phyloP scores from a whole-genome alignment of 2,329 filamentous ascomycete genomes.

The Ploettnerulaceae sp. region DNA sequence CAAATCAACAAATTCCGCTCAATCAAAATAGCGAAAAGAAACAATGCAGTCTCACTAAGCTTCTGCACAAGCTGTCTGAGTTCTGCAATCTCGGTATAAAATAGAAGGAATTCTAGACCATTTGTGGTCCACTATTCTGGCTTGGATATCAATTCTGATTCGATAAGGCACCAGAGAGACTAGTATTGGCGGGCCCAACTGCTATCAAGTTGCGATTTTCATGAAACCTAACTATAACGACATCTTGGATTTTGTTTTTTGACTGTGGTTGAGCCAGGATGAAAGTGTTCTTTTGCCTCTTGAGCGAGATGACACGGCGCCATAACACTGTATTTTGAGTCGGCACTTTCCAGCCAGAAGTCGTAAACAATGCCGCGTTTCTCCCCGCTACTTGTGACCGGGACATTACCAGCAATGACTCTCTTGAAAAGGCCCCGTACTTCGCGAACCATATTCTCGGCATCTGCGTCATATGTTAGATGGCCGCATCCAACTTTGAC shows the following conservation, averaged over 20 bases:
- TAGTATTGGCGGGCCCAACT: no score
- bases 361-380: slow-evolving; percentile 34
- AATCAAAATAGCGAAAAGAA: no score
- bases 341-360: slow-evolving; percentile 35
- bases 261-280: neutral
- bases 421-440: slow-evolving; percentile 34
- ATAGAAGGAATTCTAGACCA: no score
- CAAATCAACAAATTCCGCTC: no score
- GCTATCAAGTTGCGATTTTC: no score
- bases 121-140: no score
- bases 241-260: neutral
- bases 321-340: slow-evolving; percentile 34
- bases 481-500: slow-evolving; percentile 36
- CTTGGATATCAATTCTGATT: no score
- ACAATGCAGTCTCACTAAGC: no score
- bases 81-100: slow-evolving; percentile 11
- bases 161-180: neutral
- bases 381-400: slow-evolving; percentile 30
- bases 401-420: slow-evolving; percentile 34
- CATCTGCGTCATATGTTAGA: slow-evolving; percentile 36
- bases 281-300: slow-evolving; percentile 29
- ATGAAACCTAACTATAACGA: neutral
- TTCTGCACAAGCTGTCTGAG: slow-evolving; percentile 12
- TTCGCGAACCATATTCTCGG: slow-evolving; percentile 35
- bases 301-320: slow-evolving; percentile 35